phyloP scores from a whole-genome alignment of 1,284 basidiomycete species.

The Boletus smithii region DNA sequence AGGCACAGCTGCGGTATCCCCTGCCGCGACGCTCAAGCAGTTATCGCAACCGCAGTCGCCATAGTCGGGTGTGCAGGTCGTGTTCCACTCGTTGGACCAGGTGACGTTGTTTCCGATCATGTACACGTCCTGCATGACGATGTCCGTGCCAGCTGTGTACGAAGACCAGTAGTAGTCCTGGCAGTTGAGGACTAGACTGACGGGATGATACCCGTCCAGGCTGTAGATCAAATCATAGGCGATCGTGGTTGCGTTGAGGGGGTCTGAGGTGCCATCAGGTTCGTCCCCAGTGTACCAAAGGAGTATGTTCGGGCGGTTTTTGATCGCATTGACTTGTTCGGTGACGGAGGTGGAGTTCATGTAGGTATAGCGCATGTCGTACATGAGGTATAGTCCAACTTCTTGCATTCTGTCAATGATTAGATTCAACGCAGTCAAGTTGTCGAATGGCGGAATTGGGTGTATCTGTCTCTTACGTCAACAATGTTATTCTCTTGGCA shows the following conservation, averaged over 20 bases:
- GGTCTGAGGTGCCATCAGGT: conserved; percentile 68
- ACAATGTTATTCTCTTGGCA: neutral
- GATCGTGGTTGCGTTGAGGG: conserved; percentile 54
- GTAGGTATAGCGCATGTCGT: conserved; percentile 70
- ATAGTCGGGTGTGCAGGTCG: conserved; percentile 55
- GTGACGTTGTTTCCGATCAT: conserved; percentile 69
- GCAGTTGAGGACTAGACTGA: conserved; percentile 74
- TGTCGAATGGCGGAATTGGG: conserved; percentile 59
- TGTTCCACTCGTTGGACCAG: conserved; percentile 52
- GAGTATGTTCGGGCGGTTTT: conserved; percentile 62
- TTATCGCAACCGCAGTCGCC: conserved; percentile 70
- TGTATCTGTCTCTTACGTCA: conserved; percentile 46
- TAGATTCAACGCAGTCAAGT: conserved; percentile 51
- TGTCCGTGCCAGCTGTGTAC: conserved; percentile 58
- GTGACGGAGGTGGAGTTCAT: conserved; percentile 60
- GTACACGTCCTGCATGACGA: conserved; percentile 56
- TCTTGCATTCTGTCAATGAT: conserved; percentile 70
- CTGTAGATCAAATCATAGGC: conserved; percentile 64
- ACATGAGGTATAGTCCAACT: conserved; percentile 70
- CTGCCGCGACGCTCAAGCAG: conserved; percentile 37
- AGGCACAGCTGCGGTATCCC: conserved; percentile 24
- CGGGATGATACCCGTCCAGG: conserved; percentile 71
- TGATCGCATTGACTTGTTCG: conserved; percentile 64
- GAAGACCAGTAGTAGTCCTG: conserved; percentile 62
- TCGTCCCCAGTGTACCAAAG: conserved; percentile 79